Conservation (phyloP, 345 rosid genomes). For the Mercurialis annua region DNA sequence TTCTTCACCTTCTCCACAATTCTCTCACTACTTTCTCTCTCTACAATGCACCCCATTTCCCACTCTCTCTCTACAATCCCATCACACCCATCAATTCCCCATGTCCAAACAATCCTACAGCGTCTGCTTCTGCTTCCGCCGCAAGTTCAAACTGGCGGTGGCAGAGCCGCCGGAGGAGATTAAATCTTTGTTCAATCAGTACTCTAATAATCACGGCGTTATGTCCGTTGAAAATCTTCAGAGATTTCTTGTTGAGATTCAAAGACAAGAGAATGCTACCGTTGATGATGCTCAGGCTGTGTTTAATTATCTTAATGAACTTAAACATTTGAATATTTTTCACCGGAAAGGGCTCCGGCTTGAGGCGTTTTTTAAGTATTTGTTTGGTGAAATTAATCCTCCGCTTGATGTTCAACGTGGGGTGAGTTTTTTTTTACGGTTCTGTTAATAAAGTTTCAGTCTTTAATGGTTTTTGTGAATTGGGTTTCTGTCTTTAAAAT, state of each 20-base stretch:
- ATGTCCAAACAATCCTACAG: slow-evolving; percentile 72
- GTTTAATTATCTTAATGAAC: slow-evolving; percentile 42
- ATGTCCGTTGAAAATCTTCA: slow-evolving; percentile 52
- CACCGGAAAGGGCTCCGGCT: slow-evolving; percentile 47
- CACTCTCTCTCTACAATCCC: not conserved
- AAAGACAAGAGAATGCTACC: slow-evolving; percentile 39
- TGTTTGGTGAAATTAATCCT: slow-evolving; percentile 44
- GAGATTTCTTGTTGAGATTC: slow-evolving; percentile 56
- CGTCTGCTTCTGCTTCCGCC: slow-evolving; percentile 69
- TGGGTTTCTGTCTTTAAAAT: slow-evolving; percentile 2
- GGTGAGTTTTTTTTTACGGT: too few relatives aligned
- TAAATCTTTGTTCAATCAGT: slow-evolving; percentile 39
- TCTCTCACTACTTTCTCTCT: too few relatives aligned
- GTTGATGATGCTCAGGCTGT: slow-evolving; percentile 54
- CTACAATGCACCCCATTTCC: too few relatives aligned
- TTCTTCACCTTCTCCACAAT: too few relatives aligned
- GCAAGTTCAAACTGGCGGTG: slow-evolving; percentile 72
- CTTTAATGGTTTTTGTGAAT: not conserved
- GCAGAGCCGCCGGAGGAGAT: slow-evolving; percentile 75
- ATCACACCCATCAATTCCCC: not conserved
- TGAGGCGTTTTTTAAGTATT: slow-evolving; percentile 67
- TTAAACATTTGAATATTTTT: slow-evolving; percentile 37
- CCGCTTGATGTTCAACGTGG: slow-evolving; percentile 43
- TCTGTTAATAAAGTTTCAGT: slow-evolving; percentile 1
- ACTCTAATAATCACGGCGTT: slow-evolving; percentile 45